These are phyloP conservation scores for Coccomyxa sp. DNA, from an alignment of 139 green algal species.

Conservation along the genomic window DNA sequence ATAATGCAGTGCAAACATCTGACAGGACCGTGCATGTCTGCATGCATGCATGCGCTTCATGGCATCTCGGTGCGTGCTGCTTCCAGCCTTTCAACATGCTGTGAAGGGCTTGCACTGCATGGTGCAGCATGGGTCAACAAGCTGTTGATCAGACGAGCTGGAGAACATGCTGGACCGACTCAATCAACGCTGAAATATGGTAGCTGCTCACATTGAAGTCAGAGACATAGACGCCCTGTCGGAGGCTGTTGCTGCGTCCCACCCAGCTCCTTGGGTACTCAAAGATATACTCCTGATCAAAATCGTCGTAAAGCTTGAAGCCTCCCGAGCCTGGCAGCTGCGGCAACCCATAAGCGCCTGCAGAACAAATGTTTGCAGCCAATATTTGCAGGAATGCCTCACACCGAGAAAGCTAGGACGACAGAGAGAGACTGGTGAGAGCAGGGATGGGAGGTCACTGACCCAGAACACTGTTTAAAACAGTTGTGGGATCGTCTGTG, in stretches of 20 bases:
- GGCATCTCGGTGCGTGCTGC: too few relatives aligned
- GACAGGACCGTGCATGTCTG: too few relatives aligned
- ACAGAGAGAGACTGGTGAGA: too few relatives aligned
- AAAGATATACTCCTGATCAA: slow-evolving; percentile 41
- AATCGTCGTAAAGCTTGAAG: slow-evolving; percentile 38
- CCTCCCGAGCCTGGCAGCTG: slow-evolving; percentile 21
- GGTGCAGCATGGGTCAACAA: too few relatives aligned
- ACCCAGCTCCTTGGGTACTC: slow-evolving; percentile 56
- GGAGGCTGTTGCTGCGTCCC: slow-evolving; percentile 35
- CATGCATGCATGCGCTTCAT: too few relatives aligned
- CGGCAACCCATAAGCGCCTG: slow-evolving; percentile 39
- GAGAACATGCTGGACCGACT: neutral
- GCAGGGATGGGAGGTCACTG: neutral
- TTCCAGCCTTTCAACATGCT: too few relatives aligned
- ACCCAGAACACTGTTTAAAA: slow-evolving; percentile 34
- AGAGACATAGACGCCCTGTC: slow-evolving; percentile 43
- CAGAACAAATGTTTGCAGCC: neutral
- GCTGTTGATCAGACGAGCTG: too few relatives aligned
- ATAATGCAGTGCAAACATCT: too few relatives aligned
- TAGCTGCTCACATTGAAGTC: slow-evolving; percentile 45
- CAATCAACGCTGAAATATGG: neutral
- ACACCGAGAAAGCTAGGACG: neutral
- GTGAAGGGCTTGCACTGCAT: too few relatives aligned
- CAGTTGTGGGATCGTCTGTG: slow-evolving; percentile 17
- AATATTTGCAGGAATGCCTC: neutral